Conservation (phyloP, 2,329 filamentous ascomycete genomes). For the Microcera coccophila region DNA sequence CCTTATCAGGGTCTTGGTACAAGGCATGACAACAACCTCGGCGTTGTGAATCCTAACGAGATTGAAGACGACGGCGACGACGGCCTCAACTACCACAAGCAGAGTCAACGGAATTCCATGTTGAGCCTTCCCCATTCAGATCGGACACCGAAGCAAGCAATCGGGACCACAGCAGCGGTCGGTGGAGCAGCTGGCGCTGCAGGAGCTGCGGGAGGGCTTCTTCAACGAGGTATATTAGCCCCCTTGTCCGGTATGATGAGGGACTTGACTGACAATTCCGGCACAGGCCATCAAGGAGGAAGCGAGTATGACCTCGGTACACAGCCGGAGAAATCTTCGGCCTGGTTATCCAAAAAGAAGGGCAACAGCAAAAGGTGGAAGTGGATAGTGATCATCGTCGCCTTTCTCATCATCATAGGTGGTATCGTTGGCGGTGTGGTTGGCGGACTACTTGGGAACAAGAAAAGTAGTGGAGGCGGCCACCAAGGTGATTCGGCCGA, state of each 20-base stretch:
- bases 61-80: conserved; percentile 89
- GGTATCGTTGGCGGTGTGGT: conserved; percentile 71
- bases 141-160: conserved; percentile 21
- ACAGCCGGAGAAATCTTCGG: conserved; percentile 58
- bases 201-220: conserved; percentile 38
- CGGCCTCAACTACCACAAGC: conserved; percentile 57
- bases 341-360: conserved; percentile 59
- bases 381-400: conserved; percentile 62
- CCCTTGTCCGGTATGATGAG: background rate
- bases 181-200: conserved; percentile 43
- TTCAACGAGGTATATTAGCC: conserved; percentile 25
- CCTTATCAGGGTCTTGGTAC: conserved; percentile 59
- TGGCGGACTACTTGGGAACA: conserved; percentile 65
- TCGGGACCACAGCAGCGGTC: conserved; percentile 41
- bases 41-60: conserved; percentile 69
- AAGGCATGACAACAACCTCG: conserved; percentile 46
- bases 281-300: conserved; percentile 8
- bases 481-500: conserved; percentile 47
- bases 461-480: conserved; percentile 31
- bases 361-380: conserved; percentile 62
- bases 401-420: conserved; percentile 63
- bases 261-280: background rate
- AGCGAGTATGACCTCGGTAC: conserved; percentile 33
- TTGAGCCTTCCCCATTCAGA: conserved; percentile 51
- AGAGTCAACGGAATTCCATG: conserved; percentile 52